Conservation (phyloP, 164 flowering plant species). For the grape (Vitis vinifera) region DNA sequence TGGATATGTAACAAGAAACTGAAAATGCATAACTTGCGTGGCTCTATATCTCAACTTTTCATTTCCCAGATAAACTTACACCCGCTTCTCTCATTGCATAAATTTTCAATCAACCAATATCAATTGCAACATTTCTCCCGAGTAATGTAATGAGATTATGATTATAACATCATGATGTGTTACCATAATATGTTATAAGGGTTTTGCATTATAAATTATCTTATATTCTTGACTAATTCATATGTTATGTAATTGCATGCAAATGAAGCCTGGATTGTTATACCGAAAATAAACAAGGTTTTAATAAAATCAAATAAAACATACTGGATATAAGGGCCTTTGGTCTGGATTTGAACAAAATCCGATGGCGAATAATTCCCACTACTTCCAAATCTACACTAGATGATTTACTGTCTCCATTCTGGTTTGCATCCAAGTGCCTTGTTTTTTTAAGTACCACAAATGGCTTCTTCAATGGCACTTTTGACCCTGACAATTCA, state of each 20-base stretch:
- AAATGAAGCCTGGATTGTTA: background rate
- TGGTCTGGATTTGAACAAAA: conserved; percentile 92
- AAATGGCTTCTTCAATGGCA: conserved; percentile 77
- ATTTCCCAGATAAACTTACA: background rate
- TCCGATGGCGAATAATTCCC: conserved; percentile 74
- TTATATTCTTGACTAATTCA: background rate
- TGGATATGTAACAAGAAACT: too few species aligned
- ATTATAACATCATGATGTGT: background rate
- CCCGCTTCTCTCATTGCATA: background rate
- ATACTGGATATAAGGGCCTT: conserved; percentile 82
- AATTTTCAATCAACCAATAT: background rate
- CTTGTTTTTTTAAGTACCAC: conserved; percentile 68
- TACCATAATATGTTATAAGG: background rate
- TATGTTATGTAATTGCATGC: background rate
- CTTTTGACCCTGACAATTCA: conserved; percentile 76
- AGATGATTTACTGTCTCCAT: conserved; percentile 10
- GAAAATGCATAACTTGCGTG: too few species aligned
- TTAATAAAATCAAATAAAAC: conserved; percentile 5
- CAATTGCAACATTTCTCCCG: too few species aligned
- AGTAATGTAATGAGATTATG: background rate
- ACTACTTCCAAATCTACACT: conserved; percentile 67
- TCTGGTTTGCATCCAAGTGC: conserved; percentile 23
- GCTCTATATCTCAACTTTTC: too few species aligned
- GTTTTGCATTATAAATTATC: background rate
- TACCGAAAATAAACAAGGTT: background rate